Conservation (phyloP, 2,329 filamentous ascomycete species). For the Aspergillus transmontanensis region DNA sequence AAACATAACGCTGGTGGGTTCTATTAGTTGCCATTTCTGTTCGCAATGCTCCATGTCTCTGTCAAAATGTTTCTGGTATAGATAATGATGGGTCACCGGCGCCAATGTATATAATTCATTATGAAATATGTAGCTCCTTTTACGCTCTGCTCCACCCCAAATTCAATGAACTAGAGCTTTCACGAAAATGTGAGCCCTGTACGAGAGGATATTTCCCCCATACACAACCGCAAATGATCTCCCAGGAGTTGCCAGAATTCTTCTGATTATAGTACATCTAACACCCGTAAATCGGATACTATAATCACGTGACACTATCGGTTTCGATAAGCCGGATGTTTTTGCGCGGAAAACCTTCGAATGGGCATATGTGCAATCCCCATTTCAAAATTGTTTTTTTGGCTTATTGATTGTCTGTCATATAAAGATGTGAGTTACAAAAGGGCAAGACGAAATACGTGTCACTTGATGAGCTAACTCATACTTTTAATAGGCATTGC, state of each 20-base stretch:
- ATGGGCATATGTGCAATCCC: neutral
- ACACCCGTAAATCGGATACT: neutral
- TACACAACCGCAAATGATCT: neutral
- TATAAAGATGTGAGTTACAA: neutral
- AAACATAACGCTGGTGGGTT: neutral
- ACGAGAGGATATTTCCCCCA: neutral
- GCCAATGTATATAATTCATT: neutral
- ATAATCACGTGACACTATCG: neutral
- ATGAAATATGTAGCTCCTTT: neutral
- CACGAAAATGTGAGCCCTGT: neutral
- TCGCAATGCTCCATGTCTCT: neutral
- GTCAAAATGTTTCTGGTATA: neutral
- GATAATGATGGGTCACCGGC: neutral
- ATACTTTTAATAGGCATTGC: constrained; percentile 50
- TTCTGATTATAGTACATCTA: neutral
- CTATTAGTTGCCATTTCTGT: neutral
- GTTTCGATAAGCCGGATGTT: neutral
- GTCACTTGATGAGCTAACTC: neutral
- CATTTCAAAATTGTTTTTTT: neutral
- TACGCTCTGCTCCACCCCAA: neutral
- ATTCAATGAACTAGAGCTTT: neutral
- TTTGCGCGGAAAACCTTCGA: neutral
- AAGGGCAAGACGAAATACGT: neutral
- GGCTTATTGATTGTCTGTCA: neutral
- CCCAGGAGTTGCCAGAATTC: neutral